Evolutionary conservation across 1,284 basidiomycete genomes (phyloP).

Genomic region (Marasmius tenuissimus): DNA sequence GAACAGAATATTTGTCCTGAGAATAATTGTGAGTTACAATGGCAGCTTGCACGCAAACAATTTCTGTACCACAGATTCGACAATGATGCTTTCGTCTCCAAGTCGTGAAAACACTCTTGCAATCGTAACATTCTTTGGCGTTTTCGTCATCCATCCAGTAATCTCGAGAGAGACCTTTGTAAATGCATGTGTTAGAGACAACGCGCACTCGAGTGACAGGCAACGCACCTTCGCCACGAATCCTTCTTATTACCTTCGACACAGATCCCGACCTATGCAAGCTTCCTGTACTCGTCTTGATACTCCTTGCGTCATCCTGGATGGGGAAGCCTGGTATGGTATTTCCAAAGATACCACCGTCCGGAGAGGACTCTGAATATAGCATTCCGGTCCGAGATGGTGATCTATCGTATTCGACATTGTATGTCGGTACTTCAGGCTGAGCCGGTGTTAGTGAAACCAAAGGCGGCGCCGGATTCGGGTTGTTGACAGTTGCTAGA

Average conservation of each 20-base stretch:
- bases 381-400: conserved; percentile 52
- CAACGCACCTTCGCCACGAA: conserved; percentile 77
- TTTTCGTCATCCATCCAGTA: conserved; percentile 99
- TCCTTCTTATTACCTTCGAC: conserved; percentile 84
- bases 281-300: conserved; percentile 65
- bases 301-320: conserved; percentile 78
- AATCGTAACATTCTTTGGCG: conserved; percentile 94
- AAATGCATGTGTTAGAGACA: not conserved
- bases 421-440: conserved; percentile 70
- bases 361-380: conserved; percentile 47
- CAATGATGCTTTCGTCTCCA: conserved; percentile 96
- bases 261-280: conserved; percentile 77
- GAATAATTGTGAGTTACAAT: not conserved
- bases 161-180: conserved; percentile 73
- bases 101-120: conserved; percentile 87
- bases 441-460: conserved; percentile 81
- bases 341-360: conserved; percentile 62
- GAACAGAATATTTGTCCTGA: conserved; percentile 90
- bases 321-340: conserved; percentile 85
- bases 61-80: conserved; percentile 75
- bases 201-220: conserved; percentile 12
- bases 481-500: conserved; percentile 47
- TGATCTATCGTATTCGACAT: conserved; percentile 59
- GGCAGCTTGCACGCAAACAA: not conserved
- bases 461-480: conserved; percentile 71